phyloP scores from a whole-genome alignment of 371 early-diverging fungal genomes.

The Mucor mucedo region DNA sequence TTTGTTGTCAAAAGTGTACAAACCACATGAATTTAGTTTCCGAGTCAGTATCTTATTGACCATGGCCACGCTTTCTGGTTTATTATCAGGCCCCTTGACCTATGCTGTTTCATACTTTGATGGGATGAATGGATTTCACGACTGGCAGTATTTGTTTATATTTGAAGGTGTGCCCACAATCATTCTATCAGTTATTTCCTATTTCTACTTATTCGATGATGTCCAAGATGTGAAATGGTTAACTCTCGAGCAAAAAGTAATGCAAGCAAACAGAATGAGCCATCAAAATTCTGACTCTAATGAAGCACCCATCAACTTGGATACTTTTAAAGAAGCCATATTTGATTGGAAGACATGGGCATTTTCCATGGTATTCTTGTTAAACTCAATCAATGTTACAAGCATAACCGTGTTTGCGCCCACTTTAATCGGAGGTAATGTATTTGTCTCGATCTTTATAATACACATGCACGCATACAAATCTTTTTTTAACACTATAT shows the following conservation, averaged over 20 bases:
- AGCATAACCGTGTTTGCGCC: constrained; percentile 35
- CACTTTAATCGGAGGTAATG: constrained; percentile 31
- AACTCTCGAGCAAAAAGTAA: constrained; percentile 33
- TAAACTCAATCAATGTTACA: constrained; percentile 27
- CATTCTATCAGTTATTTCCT: constrained; percentile 26
- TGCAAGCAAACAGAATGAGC: constrained; percentile 20
- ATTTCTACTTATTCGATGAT: constrained; percentile 33
- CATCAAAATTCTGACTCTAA: constrained; percentile 14
- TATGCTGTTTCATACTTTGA: constrained; percentile 31
- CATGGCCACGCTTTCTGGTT: constrained; percentile 36
- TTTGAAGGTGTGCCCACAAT: constrained; percentile 37
- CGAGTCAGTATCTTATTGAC: constrained; percentile 32
- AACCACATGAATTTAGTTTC: constrained; percentile 30
- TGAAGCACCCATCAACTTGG: constrained; percentile 35
- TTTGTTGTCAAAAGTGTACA: constrained; percentile 35
- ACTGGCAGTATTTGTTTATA: constrained; percentile 47
- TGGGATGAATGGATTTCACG: constrained; percentile 30
- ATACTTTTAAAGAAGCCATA: constrained; percentile 49
- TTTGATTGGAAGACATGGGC: constrained; percentile 40
- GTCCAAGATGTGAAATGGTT: constrained; percentile 38
- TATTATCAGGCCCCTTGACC: constrained; percentile 35
- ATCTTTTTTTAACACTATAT: neutral
- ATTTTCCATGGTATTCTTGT: constrained; percentile 25
- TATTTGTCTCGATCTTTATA: constrained; percentile 53
- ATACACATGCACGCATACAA: constrained; percentile 64